These are phyloP conservation scores for Mycena kentingensis DNA, from an alignment of 768 basidiomycete genomes.

Conservation along the genomic window DNA sequence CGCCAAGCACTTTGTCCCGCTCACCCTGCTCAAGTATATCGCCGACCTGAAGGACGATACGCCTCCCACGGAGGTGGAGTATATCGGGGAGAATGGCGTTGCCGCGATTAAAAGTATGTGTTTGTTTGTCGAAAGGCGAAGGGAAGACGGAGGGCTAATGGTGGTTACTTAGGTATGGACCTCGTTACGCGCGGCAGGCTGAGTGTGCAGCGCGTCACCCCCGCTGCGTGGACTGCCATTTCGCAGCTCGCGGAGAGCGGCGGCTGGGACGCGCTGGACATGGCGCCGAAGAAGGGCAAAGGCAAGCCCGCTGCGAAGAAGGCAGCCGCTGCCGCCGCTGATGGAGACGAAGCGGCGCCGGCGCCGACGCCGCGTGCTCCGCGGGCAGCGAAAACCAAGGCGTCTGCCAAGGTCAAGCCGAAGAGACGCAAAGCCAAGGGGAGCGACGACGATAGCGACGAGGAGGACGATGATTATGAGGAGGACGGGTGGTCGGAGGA, in stretches of 20 bases:
- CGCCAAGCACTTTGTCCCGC: conserved; percentile 72
- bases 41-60: conserved; percentile 40
- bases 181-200: conserved; percentile 79
- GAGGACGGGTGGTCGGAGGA: conserved; percentile 7
- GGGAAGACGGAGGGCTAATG: no score
- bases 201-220: conserved; percentile 81
- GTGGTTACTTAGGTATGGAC: conserved; percentile 68
- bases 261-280: conserved; percentile 68
- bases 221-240: conserved; percentile 66
- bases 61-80: conserved; percentile 58
- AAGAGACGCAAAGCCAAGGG: conserved; percentile 13
- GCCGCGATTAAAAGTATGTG: conserved; percentile 63
- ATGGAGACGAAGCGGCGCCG: conserved; percentile 26
- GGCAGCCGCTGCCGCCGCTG: conserved; percentile 10
- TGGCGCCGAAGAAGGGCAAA: conserved; percentile 39
- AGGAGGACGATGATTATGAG: conserved; percentile 22
- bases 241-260: conserved; percentile 64
- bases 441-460: conserved; percentile 18
- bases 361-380: neutral
- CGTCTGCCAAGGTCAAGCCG: no score
- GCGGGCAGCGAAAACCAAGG: conserved; percentile 18
- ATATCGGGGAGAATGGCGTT: conserved; percentile 64
- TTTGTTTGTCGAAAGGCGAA: no score
- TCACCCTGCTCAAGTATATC: conserved; percentile 71
- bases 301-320: conserved; percentile 24